Conservation (phyloP, 2,329 filamentous ascomycete species). For the Ascochyta pisi region DNA sequence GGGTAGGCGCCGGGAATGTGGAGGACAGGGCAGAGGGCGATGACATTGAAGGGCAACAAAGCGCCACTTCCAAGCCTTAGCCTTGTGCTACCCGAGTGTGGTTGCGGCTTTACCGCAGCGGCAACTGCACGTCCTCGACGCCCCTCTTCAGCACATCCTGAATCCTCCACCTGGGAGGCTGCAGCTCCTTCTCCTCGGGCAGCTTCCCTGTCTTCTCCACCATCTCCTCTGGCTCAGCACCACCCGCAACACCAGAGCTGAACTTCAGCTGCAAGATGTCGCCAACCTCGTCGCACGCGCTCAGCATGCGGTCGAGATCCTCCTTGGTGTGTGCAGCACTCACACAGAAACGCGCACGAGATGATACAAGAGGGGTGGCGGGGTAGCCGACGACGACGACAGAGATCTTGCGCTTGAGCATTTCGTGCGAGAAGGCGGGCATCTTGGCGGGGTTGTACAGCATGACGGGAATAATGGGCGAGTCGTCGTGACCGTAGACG, state of each 20-base stretch:
- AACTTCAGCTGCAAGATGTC: slow-evolving; percentile 95
- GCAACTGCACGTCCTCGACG: slow-evolving; percentile 76
- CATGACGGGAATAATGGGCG: slow-evolving; percentile 91
- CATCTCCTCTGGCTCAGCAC: slow-evolving; percentile 77
- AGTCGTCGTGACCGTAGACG: slow-evolving; percentile 96
- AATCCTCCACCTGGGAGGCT: slow-evolving; percentile 78
- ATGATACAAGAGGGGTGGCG: slow-evolving; percentile 92
- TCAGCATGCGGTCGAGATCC: slow-evolving; percentile 86
- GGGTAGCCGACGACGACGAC: slow-evolving; percentile 98
- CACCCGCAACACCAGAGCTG: slow-evolving; percentile 93
- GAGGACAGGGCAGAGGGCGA: neutral
- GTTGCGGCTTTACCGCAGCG: slow-evolving; percentile 63
- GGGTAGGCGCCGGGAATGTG: neutral
- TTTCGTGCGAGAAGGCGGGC: slow-evolving; percentile 96
- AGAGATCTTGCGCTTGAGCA: slow-evolving; percentile 97
- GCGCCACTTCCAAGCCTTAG: neutral
- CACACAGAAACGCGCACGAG: slow-evolving; percentile 93
- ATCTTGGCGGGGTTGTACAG: slow-evolving; percentile 99
- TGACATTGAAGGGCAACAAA: neutral
- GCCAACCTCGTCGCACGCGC: slow-evolving; percentile 90
- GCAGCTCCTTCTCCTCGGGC: slow-evolving; percentile 57
- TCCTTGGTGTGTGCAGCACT: slow-evolving; percentile 98
- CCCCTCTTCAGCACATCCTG: slow-evolving; percentile 76
- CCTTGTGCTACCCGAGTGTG: neutral
- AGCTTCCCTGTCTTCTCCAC: slow-evolving; percentile 63